Base-by-base conservation (phyloP, 2,329 filamentous ascomycete species). In the Cadophora luteo-olivacea region DNA sequence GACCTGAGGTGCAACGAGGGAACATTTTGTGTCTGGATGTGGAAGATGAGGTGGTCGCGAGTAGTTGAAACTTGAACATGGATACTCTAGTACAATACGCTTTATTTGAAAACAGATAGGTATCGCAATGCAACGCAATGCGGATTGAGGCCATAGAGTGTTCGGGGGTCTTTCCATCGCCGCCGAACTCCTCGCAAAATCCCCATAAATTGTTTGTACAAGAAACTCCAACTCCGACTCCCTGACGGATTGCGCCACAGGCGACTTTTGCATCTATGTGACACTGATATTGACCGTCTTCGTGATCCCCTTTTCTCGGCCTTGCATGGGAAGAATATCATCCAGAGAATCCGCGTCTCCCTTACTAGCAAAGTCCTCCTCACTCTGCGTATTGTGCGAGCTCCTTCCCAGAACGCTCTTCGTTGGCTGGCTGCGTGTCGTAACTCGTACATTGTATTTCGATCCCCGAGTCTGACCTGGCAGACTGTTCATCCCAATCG, bases 281-380 rank as follows among this genome's bases (percentile, higher is more conserved):
- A 68, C 62, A 41, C 52, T 65, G 60, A 74, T 67, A 45, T 70
- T 65, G 14, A 69, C 68, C 45, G 72, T 74, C 67, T 72, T 74
- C 52, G 66, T 70, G 54, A 73, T 74, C 51, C 58, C 62, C 54
- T n/a, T 14, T 11, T 38, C 38, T 25, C 45, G 12, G n/a, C 68
- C 71, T 29, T 65, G 62, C 49, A 68, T 45, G 14, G 64, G 67
- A 38, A 67, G 65, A 67, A 75, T 73, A 65, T 71, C 62, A 14
- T 74, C 72, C 61, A 60, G 51, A 16, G 52, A 67, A 48, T 67
- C 66, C 19, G 54, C 61, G 32, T 69, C 68, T 14, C 67, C 67
- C 45, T 68, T 64, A 11, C 61, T 68, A 25, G 36, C 65, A 41
- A 61, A 61, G 48, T 71, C 51, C n/a, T 70, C 70, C 19, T 73